A percentile compares a stretch with the other conserved stretches of the same genome.
Evolutionary conservation across 2,329 filamentous ascomycete species (phyloP).

Genomic region (Aspergillus sp.): DNA sequence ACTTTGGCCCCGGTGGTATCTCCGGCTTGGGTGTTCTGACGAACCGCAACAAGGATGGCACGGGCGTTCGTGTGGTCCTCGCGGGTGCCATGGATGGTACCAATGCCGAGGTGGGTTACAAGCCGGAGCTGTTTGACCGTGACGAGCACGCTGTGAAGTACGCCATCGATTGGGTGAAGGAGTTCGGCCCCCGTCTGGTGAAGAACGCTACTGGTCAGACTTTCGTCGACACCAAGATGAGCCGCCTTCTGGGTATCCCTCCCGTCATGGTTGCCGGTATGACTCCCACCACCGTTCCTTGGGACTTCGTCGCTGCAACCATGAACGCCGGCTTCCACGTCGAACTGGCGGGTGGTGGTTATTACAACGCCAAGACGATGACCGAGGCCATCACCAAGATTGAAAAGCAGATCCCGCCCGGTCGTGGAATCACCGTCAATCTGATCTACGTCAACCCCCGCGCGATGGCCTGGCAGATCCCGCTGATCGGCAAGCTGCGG

Average conservation of each 20-base stretch:
- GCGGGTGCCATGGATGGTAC: conserved; percentile 91
- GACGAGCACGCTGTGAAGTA: conserved; percentile 95
- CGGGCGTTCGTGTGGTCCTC: conserved; percentile 91
- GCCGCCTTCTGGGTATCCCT: conserved; percentile 75
- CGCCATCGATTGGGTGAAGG: conserved; percentile 95
- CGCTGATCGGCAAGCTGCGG: conserved; percentile 73
- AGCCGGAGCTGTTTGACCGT: conserved; percentile 94
- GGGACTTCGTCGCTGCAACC: conserved; percentile 87
- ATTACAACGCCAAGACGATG: conserved; percentile 80
- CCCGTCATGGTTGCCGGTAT: conserved; percentile 89
- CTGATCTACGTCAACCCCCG: conserved; percentile 87
- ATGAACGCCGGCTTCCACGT: conserved; percentile 97
- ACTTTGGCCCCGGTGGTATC: conserved; percentile 95
- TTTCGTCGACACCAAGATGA: conserved; percentile 97
- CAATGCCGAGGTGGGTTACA: conserved; percentile 89
- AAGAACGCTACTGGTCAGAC: conserved; percentile 86
- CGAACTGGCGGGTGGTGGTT: conserved; percentile 84
- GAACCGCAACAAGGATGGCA: conserved; percentile 98
- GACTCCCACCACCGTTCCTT: conserved; percentile 84
- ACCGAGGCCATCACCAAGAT: conserved; percentile 80
- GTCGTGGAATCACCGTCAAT: conserved; percentile 85
- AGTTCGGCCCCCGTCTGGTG: conserved; percentile 87
- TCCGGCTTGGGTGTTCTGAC: conserved; percentile 94
- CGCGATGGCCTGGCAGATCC: conserved; percentile 91
- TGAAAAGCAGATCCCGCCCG: conserved; percentile 76